A percentile compares a stretch with the other conserved stretches of the same genome.
Evolutionary conservation across 345 rosid genomes (phyloP).

Genomic region (Lepidium didymum): DNA sequence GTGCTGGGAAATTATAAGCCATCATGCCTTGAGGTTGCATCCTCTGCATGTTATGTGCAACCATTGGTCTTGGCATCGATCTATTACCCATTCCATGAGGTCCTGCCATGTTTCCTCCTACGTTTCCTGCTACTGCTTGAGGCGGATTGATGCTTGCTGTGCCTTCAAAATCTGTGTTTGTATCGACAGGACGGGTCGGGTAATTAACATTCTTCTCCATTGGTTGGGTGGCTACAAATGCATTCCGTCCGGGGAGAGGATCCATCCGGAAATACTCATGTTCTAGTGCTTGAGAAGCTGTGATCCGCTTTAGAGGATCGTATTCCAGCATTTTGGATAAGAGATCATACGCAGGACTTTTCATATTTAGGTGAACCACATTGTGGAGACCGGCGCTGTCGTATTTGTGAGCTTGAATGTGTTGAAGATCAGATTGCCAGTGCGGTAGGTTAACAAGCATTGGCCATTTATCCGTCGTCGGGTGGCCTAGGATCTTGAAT

Average conservation of each 20-base stretch:
- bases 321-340: slow-evolving; percentile 92
- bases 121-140: slow-evolving; percentile 64
- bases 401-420: slow-evolving; percentile 80
- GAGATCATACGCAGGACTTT: slow-evolving; percentile 66
- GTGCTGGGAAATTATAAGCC: slow-evolving; percentile 58
- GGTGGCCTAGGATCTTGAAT: slow-evolving; percentile 95
- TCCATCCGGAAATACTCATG: slow-evolving; percentile 86
- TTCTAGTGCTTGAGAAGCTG: slow-evolving; percentile 94
- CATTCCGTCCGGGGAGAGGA: slow-evolving; percentile 82
- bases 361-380: slow-evolving; percentile 63
- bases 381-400: slow-evolving; percentile 59
- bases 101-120: slow-evolving; percentile 53
- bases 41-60: slow-evolving; percentile 63
- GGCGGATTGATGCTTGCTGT: slow-evolving; percentile 84
- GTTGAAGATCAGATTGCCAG: slow-evolving; percentile 70
- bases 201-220: slow-evolving; percentile 80
- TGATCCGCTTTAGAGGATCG: slow-evolving; percentile 85
- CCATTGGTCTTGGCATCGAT: slow-evolving; percentile 63
- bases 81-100: slow-evolving; percentile 58
- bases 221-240: slow-evolving; percentile 72
- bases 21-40: slow-evolving; percentile 73
- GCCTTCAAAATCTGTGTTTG: slow-evolving; percentile 88
- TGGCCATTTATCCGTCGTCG: slow-evolving; percentile 94
- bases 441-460: slow-evolving; percentile 75
- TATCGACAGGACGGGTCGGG: slow-evolving; percentile 87